Percentiles rank a stretch among this genome's conserved stretches.
These are phyloP conservation scores for Macrophomina phaseolina DNA, from an alignment of 2,329 filamentous ascomycete genomes.

Conservation along the genomic window DNA sequence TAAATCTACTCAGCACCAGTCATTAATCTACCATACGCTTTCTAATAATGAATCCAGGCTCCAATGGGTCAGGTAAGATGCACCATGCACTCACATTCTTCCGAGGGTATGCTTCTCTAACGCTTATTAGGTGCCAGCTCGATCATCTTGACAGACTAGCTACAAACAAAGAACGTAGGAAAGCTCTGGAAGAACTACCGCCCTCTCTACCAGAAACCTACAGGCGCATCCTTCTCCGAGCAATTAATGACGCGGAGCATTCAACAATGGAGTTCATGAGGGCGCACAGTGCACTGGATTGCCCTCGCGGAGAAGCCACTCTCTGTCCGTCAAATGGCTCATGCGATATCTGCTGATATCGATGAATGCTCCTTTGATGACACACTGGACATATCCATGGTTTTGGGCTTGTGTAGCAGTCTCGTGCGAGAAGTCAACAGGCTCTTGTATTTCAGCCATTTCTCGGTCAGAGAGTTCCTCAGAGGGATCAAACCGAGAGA, in stretches of 20 bases:
- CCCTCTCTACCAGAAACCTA: neutral
- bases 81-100: neutral
- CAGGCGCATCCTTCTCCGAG: neutral
- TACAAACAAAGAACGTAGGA: neutral
- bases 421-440: neutral
- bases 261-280: neutral
- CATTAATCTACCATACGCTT: no score
- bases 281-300: neutral
- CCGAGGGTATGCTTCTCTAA: neutral
- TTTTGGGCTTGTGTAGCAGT: neutral
- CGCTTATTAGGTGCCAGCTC: neutral
- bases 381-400: neutral
- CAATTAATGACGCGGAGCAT: neutral
- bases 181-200: neutral
- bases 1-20: neutral
- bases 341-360: neutral
- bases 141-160: neutral
- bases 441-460: neutral
- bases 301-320: neutral
- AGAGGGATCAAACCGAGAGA: neutral
- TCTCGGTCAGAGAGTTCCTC: constrained; percentile 4
- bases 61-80: constrained; percentile 3
- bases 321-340: neutral
- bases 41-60: neutral
- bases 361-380: neutral